phyloP scores from a whole-genome alignment of 2,329 filamentous ascomycete species.

The Fusarium sp. region DNA sequence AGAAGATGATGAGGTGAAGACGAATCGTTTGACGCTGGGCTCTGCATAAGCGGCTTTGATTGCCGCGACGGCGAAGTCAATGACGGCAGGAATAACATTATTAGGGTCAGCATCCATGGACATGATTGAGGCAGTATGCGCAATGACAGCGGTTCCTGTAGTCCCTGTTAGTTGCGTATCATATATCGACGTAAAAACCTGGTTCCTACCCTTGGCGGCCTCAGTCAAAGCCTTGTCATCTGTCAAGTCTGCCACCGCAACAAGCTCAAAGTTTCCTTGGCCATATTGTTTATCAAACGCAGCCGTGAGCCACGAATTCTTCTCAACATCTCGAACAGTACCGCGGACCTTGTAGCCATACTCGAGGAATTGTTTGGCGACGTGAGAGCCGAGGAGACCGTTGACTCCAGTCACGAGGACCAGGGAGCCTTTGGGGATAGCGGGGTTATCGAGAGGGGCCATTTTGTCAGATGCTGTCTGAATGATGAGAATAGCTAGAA shows the following conservation, averaged over 20 bases:
- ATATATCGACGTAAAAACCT: fast-evolving
- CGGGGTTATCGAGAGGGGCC: slow-evolving; percentile 27
- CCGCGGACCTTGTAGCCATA: slow-evolving; percentile 55
- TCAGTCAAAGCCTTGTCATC: slow-evolving; percentile 38
- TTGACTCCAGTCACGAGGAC: slow-evolving; percentile 54
- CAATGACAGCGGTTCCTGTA: slow-evolving; percentile 42
- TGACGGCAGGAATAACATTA: slow-evolving; percentile 47
- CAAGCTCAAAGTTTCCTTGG: slow-evolving; percentile 45
- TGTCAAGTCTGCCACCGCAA: slow-evolving; percentile 47
- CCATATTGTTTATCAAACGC: slow-evolving; percentile 47
- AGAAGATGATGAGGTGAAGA: slow-evolving; percentile 37
- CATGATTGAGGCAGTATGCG: slow-evolving; percentile 50
- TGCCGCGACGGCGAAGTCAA: slow-evolving; percentile 41
- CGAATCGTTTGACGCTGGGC: slow-evolving; percentile 49
- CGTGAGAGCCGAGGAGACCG: slow-evolving; percentile 52
- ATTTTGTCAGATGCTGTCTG: not conserved
- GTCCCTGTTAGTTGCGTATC: not conserved
- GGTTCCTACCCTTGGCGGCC: slow-evolving; percentile 37
- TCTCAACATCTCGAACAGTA: slow-evolving; percentile 48
- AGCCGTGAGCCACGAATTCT: slow-evolving; percentile 44
- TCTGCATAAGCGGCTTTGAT: slow-evolving; percentile 48
- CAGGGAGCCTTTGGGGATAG: slow-evolving; percentile 39
- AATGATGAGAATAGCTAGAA: not conserved
- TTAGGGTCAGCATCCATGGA: slow-evolving; percentile 48
- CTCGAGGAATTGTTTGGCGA: slow-evolving; percentile 49